These are phyloP conservation scores for Cordyceps tenuipes DNA, from an alignment of 2,329 filamentous ascomycete genomes.

Conservation along the genomic window DNA sequence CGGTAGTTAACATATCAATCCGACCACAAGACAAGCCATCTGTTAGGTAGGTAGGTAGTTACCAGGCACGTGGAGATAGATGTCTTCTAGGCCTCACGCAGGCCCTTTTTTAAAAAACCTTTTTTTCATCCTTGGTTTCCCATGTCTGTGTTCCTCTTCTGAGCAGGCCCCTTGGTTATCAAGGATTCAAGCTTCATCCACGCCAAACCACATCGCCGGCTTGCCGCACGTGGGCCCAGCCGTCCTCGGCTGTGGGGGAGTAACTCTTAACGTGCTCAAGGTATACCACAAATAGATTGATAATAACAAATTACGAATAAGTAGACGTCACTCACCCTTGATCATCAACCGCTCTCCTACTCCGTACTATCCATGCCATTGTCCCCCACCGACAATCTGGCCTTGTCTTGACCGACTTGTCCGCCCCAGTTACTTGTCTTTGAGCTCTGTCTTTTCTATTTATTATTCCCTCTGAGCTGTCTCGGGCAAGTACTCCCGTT, in stretches of 20 bases:
- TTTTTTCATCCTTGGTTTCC: background rate
- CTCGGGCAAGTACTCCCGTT: background rate
- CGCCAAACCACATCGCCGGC: conserved; percentile 17
- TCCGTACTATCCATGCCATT: background rate
- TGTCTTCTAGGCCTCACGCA: background rate
- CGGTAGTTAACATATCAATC: background rate
- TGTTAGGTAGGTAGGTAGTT: too few relatives aligned
- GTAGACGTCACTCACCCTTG: background rate
- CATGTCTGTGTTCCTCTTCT: background rate
- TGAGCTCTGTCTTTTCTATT: background rate
- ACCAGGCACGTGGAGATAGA: background rate
- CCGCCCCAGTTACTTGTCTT: background rate
- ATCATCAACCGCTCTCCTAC: background rate
- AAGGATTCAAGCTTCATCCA: background rate
- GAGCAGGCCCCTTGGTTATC: background rate
- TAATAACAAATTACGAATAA: too few relatives aligned
- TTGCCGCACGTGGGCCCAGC: conserved; percentile 21
- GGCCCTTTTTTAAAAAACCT: background rate
- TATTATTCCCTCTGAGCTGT: background rate
- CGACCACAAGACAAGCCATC: too few relatives aligned
- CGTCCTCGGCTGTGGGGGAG: background rate
- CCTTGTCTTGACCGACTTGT: background rate
- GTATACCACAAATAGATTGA: too few relatives aligned
- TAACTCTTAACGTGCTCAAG: background rate
- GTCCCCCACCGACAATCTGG: background rate